phyloP scores from a whole-genome alignment of 2,329 filamentous ascomycete species.

The Trichothecium sympodiale region DNA sequence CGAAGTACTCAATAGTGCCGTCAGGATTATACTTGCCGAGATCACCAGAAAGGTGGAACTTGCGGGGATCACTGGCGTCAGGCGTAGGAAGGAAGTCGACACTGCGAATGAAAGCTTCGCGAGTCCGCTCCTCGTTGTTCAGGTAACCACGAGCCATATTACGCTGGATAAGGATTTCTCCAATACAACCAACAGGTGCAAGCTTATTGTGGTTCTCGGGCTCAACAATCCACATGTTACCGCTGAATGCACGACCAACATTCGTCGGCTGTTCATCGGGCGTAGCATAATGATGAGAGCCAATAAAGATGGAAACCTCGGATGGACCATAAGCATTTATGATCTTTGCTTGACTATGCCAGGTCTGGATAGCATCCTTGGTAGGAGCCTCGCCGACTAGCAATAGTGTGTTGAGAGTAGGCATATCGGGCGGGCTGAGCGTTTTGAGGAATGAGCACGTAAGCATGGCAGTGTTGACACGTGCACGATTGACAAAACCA shows the following conservation, averaged over 20 bases:
- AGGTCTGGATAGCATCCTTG: conserved; percentile 11
- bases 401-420: conserved; percentile 7
- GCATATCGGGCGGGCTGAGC: conserved; percentile 4
- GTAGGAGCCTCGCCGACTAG: conserved; percentile 18
- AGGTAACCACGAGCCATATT: conserved; percentile 12
- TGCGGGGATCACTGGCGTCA: background rate
- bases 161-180: conserved; percentile 13
- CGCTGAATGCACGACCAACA: conserved; percentile 3
- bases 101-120: conserved; percentile 6
- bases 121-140: conserved; percentile 10
- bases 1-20: conserved; percentile 12
- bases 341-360: conserved; percentile 17
- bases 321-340: conserved; percentile 30
- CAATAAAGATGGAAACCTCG: conserved; percentile 20
- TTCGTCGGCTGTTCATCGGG: conserved; percentile 2
- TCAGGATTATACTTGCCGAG: conserved; percentile 1
- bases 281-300: background rate
- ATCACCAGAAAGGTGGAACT: conserved; percentile 10
- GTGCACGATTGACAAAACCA: conserved; percentile 3
- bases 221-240: conserved; percentile 10
- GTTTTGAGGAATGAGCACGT: conserved; percentile 2
- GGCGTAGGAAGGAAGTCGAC: conserved; percentile 1
- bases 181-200: conserved; percentile 11
- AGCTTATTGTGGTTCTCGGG: conserved; percentile 8
- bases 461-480: conserved; percentile 3